phyloP scores from a whole-genome alignment of 192 early-diverging fungal genomes.

The Rhizophagus sp. region DNA sequence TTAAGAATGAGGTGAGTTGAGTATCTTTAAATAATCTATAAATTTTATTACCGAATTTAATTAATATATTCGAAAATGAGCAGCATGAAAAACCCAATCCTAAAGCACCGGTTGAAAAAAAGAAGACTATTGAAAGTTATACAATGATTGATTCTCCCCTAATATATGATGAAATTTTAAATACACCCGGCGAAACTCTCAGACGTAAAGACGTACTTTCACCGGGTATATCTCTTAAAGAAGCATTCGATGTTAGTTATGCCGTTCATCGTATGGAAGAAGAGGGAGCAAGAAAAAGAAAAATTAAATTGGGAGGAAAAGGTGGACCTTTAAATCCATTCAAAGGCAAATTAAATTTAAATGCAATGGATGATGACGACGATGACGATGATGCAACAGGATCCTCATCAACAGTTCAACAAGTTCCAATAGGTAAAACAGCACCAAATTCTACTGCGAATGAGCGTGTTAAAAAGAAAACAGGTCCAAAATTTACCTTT shows the following conservation, averaged over 20 bases:
- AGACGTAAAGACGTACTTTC: conserved; percentile 55
- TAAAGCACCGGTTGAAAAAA: background rate
- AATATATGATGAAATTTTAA: background rate
- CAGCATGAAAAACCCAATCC: conserved; percentile 13
- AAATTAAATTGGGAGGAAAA: conserved; percentile 14
- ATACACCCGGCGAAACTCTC: conserved; percentile 39
- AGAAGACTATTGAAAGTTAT: conserved; percentile 4
- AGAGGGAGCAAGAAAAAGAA: conserved; percentile 43
- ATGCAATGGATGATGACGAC: background rate
- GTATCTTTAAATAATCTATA: background rate
- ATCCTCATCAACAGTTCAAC: background rate
- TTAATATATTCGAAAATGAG: background rate
- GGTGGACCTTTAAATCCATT: conserved; percentile 1
- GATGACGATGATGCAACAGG: background rate
- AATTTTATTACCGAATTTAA: background rate
- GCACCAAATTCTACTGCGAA: background rate
- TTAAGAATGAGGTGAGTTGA: conserved; percentile 42
- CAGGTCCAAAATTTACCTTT: background rate
- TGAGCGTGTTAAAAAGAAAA: conserved; percentile 18
- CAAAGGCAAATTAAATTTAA: conserved; percentile 12
- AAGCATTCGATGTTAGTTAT: conserved; percentile 75
- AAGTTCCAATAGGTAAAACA: background rate
- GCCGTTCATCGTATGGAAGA: conserved; percentile 78
- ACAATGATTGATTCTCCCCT: background rate
- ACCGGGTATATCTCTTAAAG: conserved; percentile 62